phyloP scores from a whole-genome alignment of 352 stramenopile species.

The Phytophthora colocasiae region DNA sequence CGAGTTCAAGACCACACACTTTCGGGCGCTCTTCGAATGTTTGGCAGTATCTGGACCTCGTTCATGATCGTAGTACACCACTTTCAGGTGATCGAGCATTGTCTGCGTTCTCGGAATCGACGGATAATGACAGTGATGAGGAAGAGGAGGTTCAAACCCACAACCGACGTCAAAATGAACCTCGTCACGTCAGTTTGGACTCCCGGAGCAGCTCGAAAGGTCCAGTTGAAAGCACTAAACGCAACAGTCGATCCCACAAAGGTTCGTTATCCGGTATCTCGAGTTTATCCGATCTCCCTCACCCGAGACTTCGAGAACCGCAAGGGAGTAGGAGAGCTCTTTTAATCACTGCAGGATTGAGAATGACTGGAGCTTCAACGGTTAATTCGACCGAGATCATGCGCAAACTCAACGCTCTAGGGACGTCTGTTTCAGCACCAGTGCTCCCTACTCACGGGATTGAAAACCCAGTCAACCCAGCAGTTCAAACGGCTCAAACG shows the following conservation, averaged over 20 bases:
- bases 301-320: conserved; percentile 6
- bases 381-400: conserved; percentile 63
- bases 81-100: conserved; percentile 2
- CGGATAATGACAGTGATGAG: conserved; percentile 16
- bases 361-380: conserved; percentile 8
- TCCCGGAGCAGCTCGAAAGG: conserved; percentile 5
- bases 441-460: conserved; percentile 15
- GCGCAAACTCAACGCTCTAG: conserved; percentile 57
- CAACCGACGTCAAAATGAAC: not conserved
- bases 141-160: conserved; percentile 10
- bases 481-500: conserved; percentile 1
- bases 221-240: not conserved
- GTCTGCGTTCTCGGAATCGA: conserved; percentile 14
- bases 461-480: not conserved
- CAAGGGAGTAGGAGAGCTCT: conserved; percentile 13
- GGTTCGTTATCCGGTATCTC: conserved; percentile 32
- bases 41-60: conserved; percentile 70
- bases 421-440: conserved; percentile 51
- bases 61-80: conserved; percentile 51
- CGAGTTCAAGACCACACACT: conserved; percentile 42
- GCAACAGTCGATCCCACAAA: conserved; percentile 14
- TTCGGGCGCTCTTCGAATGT: conserved; percentile 78
- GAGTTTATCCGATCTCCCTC: conserved; percentile 53
- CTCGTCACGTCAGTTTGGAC: not conserved
- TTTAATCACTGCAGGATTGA: conserved; percentile 9